phyloP scores from a whole-genome alignment of 2,329 filamentous ascomycete species.

The Sporothrix brasiliensis region DNA sequence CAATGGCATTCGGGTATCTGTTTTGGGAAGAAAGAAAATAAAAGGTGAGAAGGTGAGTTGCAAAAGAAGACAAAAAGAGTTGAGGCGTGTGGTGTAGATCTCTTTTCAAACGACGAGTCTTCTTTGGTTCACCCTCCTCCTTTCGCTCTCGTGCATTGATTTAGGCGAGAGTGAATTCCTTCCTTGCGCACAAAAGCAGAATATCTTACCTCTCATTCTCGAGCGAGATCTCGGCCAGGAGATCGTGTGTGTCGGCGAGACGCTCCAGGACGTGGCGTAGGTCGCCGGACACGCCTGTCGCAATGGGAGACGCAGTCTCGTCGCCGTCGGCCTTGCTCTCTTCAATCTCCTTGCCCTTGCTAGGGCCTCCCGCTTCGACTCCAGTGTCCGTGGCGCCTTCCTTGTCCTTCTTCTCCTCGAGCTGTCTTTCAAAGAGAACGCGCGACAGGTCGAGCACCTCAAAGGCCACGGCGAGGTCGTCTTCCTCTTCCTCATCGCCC shows the following conservation, averaged over 20 bases:
- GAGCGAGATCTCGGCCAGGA: conserved; percentile 93
- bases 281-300: conserved; percentile 47
- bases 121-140: conserved; percentile 4
- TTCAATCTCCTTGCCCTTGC: conserved; percentile 35
- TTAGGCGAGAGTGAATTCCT: neutral
- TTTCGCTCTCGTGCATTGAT: neutral
- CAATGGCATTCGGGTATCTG: conserved; percentile 81
- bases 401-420: conserved; percentile 47
- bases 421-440: conserved; percentile 62
- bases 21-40: neutral
- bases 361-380: conserved; percentile 41
- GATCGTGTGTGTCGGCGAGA: conserved; percentile 88
- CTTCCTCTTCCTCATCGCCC: conserved; percentile 63
- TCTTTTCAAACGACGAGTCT: neutral
- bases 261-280: conserved; percentile 74
- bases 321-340: conserved; percentile 47
- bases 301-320: neutral
- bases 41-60: conserved; percentile 11
- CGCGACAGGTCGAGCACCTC: conserved; percentile 82
- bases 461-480: conserved; percentile 78
- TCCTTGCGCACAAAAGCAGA: neutral
- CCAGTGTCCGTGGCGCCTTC: conserved; percentile 29
- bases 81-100: neutral
- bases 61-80: conserved; percentile 13
- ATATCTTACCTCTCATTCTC: conserved; percentile 77